Conservation (phyloP, 2,329 filamentous ascomycete genomes). For the Colletotrichum chrysophilum region DNA sequence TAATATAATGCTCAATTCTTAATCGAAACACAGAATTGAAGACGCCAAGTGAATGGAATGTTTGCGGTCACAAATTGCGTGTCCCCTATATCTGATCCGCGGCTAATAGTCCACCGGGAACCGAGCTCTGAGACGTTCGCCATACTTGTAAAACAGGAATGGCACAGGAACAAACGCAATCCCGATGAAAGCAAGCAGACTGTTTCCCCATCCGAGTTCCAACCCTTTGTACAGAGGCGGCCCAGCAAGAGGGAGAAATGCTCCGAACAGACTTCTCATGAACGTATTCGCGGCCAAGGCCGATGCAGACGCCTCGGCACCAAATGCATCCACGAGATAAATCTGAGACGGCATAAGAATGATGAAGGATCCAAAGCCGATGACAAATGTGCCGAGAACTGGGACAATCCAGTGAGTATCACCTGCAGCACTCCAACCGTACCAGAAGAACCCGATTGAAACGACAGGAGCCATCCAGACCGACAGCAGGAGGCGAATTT, state of each 20-base stretch:
- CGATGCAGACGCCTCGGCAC: constrained; percentile 14
- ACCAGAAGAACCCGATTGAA: constrained; percentile 54
- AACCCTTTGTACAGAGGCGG: constrained; percentile 12
- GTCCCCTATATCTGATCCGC: neutral
- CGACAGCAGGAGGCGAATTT: neutral
- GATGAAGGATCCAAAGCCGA: constrained; percentile 53
- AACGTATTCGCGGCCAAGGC: neutral
- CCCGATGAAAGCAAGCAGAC: constrained; percentile 19
- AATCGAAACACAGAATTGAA: neutral
- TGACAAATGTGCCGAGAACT: constrained; percentile 59
- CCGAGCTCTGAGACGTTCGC: neutral
- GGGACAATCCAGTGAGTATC: constrained; percentile 63
- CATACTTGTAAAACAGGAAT: constrained; percentile 6
- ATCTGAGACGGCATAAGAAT: constrained; percentile 32
- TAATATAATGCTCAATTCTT: neutral
- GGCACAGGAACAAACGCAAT: constrained; percentile 10
- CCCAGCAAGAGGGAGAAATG: constrained; percentile 19
- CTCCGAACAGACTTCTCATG: constrained; percentile 8
- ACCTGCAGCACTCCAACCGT: constrained; percentile 62
- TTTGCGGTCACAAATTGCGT: neutral
- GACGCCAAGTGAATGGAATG: neutral
- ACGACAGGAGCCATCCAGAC: neutral
- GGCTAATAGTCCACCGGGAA: neutral
- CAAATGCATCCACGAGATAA: constrained; percentile 31
- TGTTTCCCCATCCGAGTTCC: constrained; percentile 25